These are phyloP conservation scores for Coemansia aciculifera DNA, from an alignment of 192 early-diverging fungal genomes.

Conservation along the genomic window DNA sequence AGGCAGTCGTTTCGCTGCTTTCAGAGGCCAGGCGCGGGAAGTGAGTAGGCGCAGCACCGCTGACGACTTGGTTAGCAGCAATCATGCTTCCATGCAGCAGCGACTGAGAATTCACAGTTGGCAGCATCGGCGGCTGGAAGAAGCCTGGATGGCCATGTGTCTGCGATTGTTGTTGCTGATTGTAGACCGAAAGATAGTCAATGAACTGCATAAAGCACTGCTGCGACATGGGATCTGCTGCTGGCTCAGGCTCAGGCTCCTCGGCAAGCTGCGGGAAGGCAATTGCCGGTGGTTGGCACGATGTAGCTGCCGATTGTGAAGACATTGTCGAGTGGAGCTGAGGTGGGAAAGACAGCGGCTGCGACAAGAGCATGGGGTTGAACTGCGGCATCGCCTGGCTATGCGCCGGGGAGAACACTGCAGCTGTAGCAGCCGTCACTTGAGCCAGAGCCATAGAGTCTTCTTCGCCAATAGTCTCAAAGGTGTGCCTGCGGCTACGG, in stretches of 20 bases:
- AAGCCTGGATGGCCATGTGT: not conserved
- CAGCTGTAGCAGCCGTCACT: not conserved
- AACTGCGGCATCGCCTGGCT: conserved; percentile 17
- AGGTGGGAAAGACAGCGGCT: conserved; percentile 44
- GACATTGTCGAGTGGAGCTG: conserved; percentile 14
- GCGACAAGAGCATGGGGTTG: conserved; percentile 49
- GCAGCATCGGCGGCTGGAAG: conserved; percentile 15
- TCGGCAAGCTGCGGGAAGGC: conserved; percentile 50
- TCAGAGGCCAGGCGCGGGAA: conserved; percentile 43
- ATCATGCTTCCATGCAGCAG: conserved; percentile 11
- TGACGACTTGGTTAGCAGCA: conserved; percentile 13
- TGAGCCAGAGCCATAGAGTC: conserved; percentile 30
- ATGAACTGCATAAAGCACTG: conserved; percentile 55
- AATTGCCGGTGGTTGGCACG: conserved; percentile 9
- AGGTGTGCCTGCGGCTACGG: conserved; percentile 36
- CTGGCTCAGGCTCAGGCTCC: conserved; percentile 16
- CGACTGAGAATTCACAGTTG: conserved; percentile 3
- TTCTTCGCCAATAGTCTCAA: conserved; percentile 53
- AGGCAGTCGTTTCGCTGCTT: conserved; percentile 45
- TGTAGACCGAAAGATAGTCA: conserved; percentile 47
- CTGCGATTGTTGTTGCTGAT: conserved; percentile 19
- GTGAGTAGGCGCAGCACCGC: conserved; percentile 10
- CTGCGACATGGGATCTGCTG: conserved; percentile 27
- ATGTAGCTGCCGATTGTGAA: not conserved
- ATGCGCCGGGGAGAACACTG: conserved; percentile 10